Base-by-base conservation (phyloP, 257 asterid genomes). In the Henckelia pumila region DNA sequence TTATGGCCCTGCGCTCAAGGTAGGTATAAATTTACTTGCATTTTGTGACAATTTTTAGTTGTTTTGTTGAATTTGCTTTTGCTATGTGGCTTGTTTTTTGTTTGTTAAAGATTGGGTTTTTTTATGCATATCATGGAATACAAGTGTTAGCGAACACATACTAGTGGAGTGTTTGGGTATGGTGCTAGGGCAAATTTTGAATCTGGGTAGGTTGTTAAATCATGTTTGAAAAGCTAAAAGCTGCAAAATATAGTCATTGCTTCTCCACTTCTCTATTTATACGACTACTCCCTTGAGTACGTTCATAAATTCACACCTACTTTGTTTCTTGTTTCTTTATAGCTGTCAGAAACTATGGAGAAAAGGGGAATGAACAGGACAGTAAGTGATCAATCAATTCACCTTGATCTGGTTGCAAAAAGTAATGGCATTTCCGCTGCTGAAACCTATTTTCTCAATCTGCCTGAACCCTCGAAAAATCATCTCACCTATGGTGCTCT, bases 291-390 rank as follows among this genome's bases (percentile, higher is more conserved):
- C 7, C 60, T 56, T 19, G 37, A n/a, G 44, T 9, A 14, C 29
- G 9, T 67, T 73, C 59, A 6, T 63, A 57, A 33, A 32, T 55
- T 50, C 11, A 32, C 25, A 26, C 58, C n/a, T 22, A 24, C 64
- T 47, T 66, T 28, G 30, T 14, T 61, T 24, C 13, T 67, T 59
- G 77, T 49, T 53, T 70, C 32, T 70, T 50, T 72, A 17, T 84
- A 93, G 99, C 79, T 93, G 40, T 90, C 97, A 30, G 99, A 90
- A 80, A 77, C 68, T 32, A 85, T 84, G 95, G 86, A 82, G 47
- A 88, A 78, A 75, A 85, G 92, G 84, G 97, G 97, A 56, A 79
- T 93, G 86, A 93, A 90, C 84, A 90, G 88, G 85, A 93, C 99
- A 5, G 76, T 85, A 24, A 82, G 92, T 30, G 97, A 93, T 61